These are phyloP conservation scores for Papilionanthe hybrid DNA, from an alignment of 116 monocot species.

Conservation along the genomic window DNA sequence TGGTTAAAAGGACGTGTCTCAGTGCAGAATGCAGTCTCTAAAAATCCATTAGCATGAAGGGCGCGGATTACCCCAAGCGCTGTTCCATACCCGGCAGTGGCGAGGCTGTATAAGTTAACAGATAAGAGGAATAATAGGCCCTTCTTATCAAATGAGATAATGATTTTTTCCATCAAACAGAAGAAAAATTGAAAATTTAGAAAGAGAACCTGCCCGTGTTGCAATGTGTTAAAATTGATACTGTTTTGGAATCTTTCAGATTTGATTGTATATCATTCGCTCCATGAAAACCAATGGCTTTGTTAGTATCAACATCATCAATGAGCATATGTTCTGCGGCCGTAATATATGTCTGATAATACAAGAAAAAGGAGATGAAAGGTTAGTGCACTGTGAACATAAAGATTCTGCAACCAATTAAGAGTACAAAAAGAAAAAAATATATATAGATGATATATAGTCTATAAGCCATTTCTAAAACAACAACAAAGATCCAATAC, in stretches of 20 bases:
- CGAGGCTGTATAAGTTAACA: constrained; percentile 49
- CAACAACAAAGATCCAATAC: neutral
- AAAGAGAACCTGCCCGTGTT: constrained; percentile 84
- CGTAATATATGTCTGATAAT: constrained; percentile 51
- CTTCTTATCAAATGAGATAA: neutral
- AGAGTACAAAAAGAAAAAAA: neutral
- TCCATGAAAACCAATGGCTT: constrained; percentile 85
- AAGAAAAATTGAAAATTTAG: neutral
- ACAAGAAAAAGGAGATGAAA: neutral
- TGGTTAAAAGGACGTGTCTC: constrained; percentile 99
- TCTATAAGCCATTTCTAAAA: neutral
- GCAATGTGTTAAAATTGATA: constrained; percentile 89
- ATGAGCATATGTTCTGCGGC: constrained; percentile 86
- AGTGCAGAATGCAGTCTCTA: constrained; percentile 81
- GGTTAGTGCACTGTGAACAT: neutral
- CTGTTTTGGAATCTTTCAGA: constrained; percentile 23
- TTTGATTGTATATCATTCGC: constrained; percentile 40
- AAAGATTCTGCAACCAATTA: neutral
- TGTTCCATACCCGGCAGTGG: constrained; percentile 98
- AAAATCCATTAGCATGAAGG: constrained; percentile 49
- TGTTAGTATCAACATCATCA: constrained; percentile 80
- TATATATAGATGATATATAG: neutral
- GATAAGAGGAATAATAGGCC: neutral
- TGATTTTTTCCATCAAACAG: neutral
- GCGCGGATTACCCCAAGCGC: constrained; percentile 94